Percentiles rank a stretch among this genome's conserved stretches.
These are phyloP conservation scores for Eutrema salsugineum DNA, from an alignment of 441 rosid species.

Conservation along the genomic window DNA sequence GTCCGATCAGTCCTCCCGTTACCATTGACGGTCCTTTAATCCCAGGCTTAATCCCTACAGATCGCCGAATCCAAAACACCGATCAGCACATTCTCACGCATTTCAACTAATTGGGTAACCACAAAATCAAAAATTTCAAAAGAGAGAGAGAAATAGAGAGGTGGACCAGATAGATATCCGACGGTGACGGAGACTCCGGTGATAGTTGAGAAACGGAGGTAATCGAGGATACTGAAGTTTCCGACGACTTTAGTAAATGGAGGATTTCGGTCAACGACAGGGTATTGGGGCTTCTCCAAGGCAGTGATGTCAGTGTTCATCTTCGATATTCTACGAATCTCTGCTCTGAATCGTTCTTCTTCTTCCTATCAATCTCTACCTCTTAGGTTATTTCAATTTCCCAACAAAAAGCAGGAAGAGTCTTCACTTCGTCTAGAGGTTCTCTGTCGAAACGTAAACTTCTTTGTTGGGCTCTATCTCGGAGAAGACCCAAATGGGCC, in stretches of 20 bases:
- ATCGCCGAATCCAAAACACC: background rate
- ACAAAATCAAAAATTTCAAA: background rate
- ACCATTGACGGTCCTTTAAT: conserved; percentile 90
- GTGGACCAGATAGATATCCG: conserved; percentile 86
- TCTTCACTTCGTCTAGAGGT: background rate
- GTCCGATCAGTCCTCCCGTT: conserved; percentile 90
- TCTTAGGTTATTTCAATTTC: background rate
- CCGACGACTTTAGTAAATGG: conserved; percentile 85
- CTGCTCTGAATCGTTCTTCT: background rate
- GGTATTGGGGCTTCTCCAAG: conserved; percentile 67
- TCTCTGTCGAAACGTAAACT: background rate
- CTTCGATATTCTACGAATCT: conserved; percentile 25
- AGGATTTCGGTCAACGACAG: conserved; percentile 78
- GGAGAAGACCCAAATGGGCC: background rate
- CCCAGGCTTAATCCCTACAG: conserved; percentile 86
- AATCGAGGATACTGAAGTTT: conserved; percentile 89
- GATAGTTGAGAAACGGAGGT: conserved; percentile 85
- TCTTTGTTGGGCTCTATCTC: conserved; percentile 5
- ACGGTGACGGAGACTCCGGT: conserved; percentile 95
- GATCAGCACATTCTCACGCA: conserved; percentile 7
- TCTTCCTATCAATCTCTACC: background rate
- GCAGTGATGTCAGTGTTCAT: conserved; percentile 84
- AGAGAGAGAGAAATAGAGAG: background rate
- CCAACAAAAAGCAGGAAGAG: background rate
- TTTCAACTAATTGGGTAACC: background rate